Evolutionary conservation across 1,284 basidiomycete species (phyloP).

Genomic region (Trichosporon coremiiforme): DNA sequence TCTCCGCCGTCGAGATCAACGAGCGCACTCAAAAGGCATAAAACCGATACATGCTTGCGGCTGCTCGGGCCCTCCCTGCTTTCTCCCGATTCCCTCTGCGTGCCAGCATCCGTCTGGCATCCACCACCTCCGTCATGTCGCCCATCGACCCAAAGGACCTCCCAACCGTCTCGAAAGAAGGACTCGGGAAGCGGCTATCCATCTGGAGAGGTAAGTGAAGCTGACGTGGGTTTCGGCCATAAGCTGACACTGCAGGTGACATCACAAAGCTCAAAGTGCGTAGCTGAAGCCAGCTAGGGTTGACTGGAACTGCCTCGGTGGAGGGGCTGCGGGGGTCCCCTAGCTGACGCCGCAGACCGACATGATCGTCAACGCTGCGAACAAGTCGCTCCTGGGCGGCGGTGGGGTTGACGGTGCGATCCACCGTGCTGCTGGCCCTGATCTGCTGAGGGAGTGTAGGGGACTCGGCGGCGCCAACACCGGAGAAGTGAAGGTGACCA

Average conservation of each 20-base stretch:
- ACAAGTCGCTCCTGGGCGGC: slow-evolving; percentile 71
- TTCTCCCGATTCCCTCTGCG: not conserved
- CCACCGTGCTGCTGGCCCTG: slow-evolving; percentile 76
- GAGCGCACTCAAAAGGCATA: not conserved
- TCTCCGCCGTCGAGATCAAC: not conserved
- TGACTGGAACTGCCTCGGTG: not conserved
- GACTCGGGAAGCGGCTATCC: slow-evolving; percentile 33
- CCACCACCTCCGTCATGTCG: slow-evolving; percentile 13
- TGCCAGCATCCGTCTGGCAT: slow-evolving; percentile 1
- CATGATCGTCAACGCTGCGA: slow-evolving; percentile 86
- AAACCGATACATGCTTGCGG: slow-evolving; percentile 5
- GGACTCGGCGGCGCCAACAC: slow-evolving; percentile 74
- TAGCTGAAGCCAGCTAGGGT: not conserved
- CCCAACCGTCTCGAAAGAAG: slow-evolving; percentile 39
- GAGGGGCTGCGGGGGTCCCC: not conserved
- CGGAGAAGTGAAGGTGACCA: slow-evolving; percentile 64
- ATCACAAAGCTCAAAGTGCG: slow-evolving; percentile 52
- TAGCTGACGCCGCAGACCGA: slow-evolving; percentile 59
- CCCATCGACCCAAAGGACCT: slow-evolving; percentile 33
- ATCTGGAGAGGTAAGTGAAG: slow-evolving; percentile 45
- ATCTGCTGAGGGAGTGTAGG: slow-evolving; percentile 70
- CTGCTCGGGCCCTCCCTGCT: slow-evolving; percentile 6
- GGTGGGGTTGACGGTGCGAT: slow-evolving; percentile 58
- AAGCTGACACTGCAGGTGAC: slow-evolving; percentile 41
- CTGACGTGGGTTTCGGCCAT: too few species aligned